A percentile compares a stretch with the other conserved stretches of the same genome.
Conservation (phyloP, 352 stramenopile genomes). For the Pythium aquatile region DNA sequence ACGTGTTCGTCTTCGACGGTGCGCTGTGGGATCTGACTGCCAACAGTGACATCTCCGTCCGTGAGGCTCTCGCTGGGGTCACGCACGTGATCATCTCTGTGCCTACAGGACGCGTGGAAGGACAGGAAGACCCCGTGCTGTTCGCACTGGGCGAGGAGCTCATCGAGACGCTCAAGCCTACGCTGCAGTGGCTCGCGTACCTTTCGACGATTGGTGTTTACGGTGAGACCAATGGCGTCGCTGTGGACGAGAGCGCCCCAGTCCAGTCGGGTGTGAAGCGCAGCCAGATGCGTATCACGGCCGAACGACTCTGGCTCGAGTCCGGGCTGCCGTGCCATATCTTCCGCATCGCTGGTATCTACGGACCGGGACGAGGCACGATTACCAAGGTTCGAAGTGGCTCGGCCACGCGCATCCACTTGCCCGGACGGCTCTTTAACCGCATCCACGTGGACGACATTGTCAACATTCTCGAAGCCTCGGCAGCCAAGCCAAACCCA, state of each 20-base stretch:
- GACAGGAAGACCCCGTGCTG: slow-evolving; percentile 71
- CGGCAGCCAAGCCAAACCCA: slow-evolving; percentile 53
- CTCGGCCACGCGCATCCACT: slow-evolving; percentile 61
- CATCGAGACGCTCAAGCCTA: slow-evolving; percentile 36
- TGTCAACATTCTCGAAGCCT: slow-evolving; percentile 70
- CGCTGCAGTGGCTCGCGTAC: slow-evolving; percentile 87
- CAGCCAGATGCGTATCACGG: slow-evolving; percentile 74
- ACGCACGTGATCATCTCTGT: slow-evolving; percentile 84
- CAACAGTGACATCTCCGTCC: slow-evolving; percentile 33
- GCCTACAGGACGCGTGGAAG: slow-evolving; percentile 43
- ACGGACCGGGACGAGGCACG: slow-evolving; percentile 82
- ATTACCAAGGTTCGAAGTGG: slow-evolving; percentile 77
- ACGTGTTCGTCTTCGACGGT: slow-evolving; percentile 85
- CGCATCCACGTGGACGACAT: slow-evolving; percentile 92
- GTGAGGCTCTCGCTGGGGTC: slow-evolving; percentile 47
- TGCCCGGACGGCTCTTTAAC: slow-evolving; percentile 82
- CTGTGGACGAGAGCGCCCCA: slow-evolving; percentile 81
- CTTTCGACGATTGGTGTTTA: slow-evolving; percentile 94
- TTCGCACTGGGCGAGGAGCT: slow-evolving; percentile 42
- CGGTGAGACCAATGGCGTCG: slow-evolving; percentile 81
- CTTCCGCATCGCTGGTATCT: slow-evolving; percentile 92
- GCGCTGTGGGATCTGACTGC: slow-evolving; percentile 39
- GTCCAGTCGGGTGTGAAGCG: slow-evolving; percentile 60
- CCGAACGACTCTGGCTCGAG: slow-evolving; percentile 77
- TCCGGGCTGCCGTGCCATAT: slow-evolving; percentile 71